These are phyloP conservation scores for Allium fistulosum DNA, from an alignment of 106 monocot genomes.

Conservation along the genomic window DNA sequence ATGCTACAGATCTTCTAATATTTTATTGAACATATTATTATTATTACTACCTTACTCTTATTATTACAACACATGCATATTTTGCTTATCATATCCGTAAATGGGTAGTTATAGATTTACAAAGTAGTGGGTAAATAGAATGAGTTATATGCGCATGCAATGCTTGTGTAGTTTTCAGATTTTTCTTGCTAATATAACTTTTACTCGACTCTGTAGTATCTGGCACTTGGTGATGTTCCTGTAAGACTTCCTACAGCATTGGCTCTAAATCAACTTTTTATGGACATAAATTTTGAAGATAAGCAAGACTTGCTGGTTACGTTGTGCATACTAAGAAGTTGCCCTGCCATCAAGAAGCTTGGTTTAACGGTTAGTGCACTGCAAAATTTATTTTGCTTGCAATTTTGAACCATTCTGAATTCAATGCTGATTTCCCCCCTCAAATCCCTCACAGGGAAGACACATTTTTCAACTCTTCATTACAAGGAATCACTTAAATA, in stretches of 20 bases:
- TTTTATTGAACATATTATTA: no score
- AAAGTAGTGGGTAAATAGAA: no score
- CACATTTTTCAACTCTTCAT: no score
- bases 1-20: no score
- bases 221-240: conserved; percentile 6
- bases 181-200: background rate
- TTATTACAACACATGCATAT: no score
- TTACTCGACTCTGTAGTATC: conserved; percentile 1
- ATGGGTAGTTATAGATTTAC: no score
- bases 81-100: no score
- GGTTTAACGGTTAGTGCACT: background rate
- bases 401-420: background rate
- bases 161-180: no score
- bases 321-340: conserved; percentile 12
- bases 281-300: conserved; percentile 1
- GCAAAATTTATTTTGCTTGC: background rate
- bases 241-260: conserved; percentile 2
- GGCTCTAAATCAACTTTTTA: background rate
- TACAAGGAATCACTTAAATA: no score
- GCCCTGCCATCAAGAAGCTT: conserved; percentile 1
- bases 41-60: no score
- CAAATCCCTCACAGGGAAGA: background rate
- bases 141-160: no score
- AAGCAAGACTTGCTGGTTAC: conserved; percentile 1
- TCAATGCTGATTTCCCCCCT: background rate